Evolutionary conservation across 2,329 filamentous ascomycete species (phyloP).

Genomic region (Fusarium sp.): DNA sequence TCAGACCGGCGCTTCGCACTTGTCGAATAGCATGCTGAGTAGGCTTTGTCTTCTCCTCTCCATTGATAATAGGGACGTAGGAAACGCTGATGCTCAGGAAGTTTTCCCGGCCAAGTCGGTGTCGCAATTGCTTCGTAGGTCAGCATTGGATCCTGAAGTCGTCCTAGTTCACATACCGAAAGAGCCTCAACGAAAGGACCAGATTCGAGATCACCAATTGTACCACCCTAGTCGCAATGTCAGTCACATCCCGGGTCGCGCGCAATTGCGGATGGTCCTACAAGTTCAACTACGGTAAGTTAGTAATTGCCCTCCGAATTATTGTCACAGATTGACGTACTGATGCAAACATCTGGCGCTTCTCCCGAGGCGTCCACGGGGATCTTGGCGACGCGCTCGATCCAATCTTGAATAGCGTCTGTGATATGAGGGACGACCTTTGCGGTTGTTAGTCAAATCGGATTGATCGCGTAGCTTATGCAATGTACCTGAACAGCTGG

Average conservation of each 20-base stretch:
- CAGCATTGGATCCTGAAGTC: neutral
- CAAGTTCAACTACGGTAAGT: conserved; percentile 27
- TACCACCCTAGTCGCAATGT: conserved; percentile 63
- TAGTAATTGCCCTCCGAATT: conserved; percentile 1
- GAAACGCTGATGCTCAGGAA: conserved; percentile 92
- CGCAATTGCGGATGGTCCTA: conserved; percentile 2
- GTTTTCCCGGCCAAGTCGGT: conserved; percentile 79
- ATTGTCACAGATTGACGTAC: conserved; percentile 61
- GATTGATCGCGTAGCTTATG: neutral
- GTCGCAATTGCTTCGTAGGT: conserved; percentile 70
- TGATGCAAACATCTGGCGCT: conserved; percentile 92
- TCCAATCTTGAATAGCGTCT: conserved; percentile 86
- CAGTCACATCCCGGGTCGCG: neutral
- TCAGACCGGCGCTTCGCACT: conserved; percentile 83
- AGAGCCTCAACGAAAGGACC: conserved; percentile 90
- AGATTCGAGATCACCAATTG: conserved; percentile 85
- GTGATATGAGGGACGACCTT: conserved; percentile 85
- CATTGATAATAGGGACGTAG: conserved; percentile 78
- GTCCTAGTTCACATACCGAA: conserved; percentile 53
- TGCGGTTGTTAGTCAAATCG: conserved; percentile 1
- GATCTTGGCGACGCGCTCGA: conserved; percentile 85
- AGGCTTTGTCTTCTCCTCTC: conserved; percentile 95
- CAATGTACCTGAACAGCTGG: conserved; percentile 31
- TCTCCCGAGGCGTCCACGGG: conserved; percentile 87
- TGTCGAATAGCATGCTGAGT: conserved; percentile 91